Conservation (phyloP, 768 basidiomycete genomes). For the Naganishia vaughanmartiniae region DNA sequence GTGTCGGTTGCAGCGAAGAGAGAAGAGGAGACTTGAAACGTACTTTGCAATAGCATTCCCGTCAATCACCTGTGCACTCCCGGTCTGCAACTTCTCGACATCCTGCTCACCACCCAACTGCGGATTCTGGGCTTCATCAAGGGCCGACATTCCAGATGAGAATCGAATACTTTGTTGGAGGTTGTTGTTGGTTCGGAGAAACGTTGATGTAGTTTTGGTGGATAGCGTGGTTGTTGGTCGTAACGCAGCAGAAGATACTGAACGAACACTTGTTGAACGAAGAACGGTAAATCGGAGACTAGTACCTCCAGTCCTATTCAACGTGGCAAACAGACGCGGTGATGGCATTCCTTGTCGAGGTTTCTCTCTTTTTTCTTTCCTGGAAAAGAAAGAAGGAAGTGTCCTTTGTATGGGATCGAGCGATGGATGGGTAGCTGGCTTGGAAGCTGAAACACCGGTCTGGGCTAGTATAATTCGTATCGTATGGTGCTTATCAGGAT, state of each 20-base stretch:
- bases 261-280: too few relatives aligned
- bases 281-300: too few relatives aligned
- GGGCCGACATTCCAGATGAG: constrained; percentile 26
- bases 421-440: background rate
- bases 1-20: background rate
- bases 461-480: background rate
- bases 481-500: background rate
- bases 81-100: constrained; percentile 13
- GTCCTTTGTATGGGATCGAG: background rate
- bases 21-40: constrained; percentile 35
- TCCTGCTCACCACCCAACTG: constrained; percentile 26
- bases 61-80: constrained; percentile 65
- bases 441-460: background rate
- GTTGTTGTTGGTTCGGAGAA: too few relatives aligned
- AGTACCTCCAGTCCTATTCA: too few relatives aligned
- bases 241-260: too few relatives aligned
- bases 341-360: too few relatives aligned
- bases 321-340: too few relatives aligned
- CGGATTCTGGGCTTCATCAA: constrained; percentile 32
- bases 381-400: too few relatives aligned
- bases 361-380: too few relatives aligned
- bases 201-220: background rate
- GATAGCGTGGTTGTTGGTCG: too few relatives aligned
- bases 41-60: constrained; percentile 83
- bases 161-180: background rate